Base-by-base conservation (phyloP, 208 protist genomes). In the Kentomonas sorsogonicus region DNA sequence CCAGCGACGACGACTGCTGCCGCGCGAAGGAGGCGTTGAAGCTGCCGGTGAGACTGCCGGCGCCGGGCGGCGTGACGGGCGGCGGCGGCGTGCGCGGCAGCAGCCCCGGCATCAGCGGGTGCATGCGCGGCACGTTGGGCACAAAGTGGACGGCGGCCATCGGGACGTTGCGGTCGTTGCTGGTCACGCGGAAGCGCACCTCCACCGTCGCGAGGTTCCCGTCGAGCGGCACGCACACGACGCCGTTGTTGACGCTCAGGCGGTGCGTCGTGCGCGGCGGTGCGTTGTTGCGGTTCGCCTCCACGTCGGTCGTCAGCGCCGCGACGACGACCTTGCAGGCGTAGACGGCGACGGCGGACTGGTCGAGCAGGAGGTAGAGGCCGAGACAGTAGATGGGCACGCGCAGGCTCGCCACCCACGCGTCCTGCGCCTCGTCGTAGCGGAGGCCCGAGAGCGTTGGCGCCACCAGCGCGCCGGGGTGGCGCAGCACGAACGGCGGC, bases 91-190 rank as follows among this genome's bases (percentile, higher is more conserved):
- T n/a, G n/a, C n/a, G n/a, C n/a, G n/a, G n/a, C n/a, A n/a, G n/a
- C n/a, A n/a, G n/a, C n/a, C n/a, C n/a, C n/a, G n/a, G n/a, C n/a
- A n/a, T n/a, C n/a, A n/a, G n/a, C n/a, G n/a, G n/a, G n/a, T n/a
- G n/a, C n/a, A n/a, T n/a, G n/a, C 60, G 53, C 23, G 74, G 50
- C 51, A 76, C 67, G 1, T 76, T 27, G 52, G 75, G 74, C 6
- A 74, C 64, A 23, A 66, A 58, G 0, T 59, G 51, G 53, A 80
- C 56, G 3, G 54, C 18, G 0, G 73, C 16, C n/a, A n/a, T n/a
- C n/a, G n/a, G n/a, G n/a, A n/a, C n/a, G n/a, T n/a, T n/a, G n/a
- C n/a, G n/a, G n/a, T n/a, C n/a, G n/a, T n/a, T n/a, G n/a, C n/a
- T n/a, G n/a, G n/a, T n/a, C n/a, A n/a, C n/a, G n/a, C n/a, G n/a